These are phyloP conservation scores for Globisporangium abappressorium DNA, from an alignment of 352 stramenopile species.

Conservation along the genomic window DNA sequence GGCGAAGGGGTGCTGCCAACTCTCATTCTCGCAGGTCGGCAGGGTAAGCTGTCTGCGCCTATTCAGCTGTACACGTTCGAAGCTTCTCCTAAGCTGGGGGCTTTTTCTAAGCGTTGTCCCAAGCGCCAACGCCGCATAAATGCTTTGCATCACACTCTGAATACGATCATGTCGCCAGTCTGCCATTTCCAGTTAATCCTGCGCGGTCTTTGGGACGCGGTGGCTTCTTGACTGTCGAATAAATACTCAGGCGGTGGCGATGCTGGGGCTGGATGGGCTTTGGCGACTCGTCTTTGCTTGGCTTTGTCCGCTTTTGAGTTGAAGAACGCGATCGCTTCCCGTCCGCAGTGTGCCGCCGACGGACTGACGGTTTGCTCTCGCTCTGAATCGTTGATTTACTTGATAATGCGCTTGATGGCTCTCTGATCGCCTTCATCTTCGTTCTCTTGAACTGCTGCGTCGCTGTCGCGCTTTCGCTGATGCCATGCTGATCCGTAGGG, in stretches of 20 bases:
- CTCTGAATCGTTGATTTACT: not conserved
- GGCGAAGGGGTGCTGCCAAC: not conserved
- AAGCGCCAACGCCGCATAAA: not conserved
- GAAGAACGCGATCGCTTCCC: not conserved
- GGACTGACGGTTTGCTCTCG: not conserved
- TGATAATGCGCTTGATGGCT: not conserved
- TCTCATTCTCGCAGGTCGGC: not conserved
- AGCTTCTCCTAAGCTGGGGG: not conserved
- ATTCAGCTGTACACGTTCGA: not conserved
- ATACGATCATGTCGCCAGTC: not conserved
- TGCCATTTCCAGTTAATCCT: not conserved
- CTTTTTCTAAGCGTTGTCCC: not conserved
- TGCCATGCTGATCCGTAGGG: not conserved
- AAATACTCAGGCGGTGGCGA: slow-evolving; percentile 34
- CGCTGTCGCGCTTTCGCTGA: not conserved
- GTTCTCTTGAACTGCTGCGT: not conserved
- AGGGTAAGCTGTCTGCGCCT: not conserved
- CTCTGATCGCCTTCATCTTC: not conserved
- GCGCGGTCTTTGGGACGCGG: slow-evolving; percentile 3
- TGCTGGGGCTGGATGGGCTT: not conserved
- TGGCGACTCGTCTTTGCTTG: not conserved
- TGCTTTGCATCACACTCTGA: not conserved
- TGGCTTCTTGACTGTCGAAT: slow-evolving; percentile 35
- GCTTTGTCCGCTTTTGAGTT: not conserved
- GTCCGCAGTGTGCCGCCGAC: not conserved